These are phyloP conservation scores for Pythium vanterpoolii DNA, from an alignment of 352 stramenopile species.

Conservation along the genomic window DNA sequence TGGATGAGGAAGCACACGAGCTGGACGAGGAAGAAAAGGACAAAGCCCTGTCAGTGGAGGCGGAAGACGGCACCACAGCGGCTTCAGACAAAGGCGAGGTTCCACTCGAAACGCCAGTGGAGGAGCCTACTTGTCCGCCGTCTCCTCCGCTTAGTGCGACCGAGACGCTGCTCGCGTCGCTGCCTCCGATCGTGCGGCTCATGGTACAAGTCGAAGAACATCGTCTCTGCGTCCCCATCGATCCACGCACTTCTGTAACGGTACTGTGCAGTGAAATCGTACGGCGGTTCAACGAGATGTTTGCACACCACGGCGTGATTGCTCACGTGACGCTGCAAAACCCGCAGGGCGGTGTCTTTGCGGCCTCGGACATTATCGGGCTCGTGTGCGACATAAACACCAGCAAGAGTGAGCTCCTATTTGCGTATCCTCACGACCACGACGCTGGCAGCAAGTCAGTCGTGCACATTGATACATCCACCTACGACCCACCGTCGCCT, in stretches of 20 bases:
- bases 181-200: slow-evolving; percentile 45
- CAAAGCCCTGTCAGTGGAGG: background rate
- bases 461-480: slow-evolving; percentile 14
- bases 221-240: slow-evolving; percentile 54
- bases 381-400: slow-evolving; percentile 26
- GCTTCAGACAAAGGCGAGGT: background rate
- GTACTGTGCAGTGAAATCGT: slow-evolving; percentile 53
- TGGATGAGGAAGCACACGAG: background rate
- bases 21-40: background rate
- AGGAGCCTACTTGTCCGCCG: background rate
- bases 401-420: slow-evolving; percentile 26
- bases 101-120: background rate
- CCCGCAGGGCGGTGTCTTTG: slow-evolving; percentile 49
- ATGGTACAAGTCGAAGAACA: slow-evolving; percentile 53
- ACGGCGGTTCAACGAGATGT: slow-evolving; percentile 60
- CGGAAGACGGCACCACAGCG: background rate
- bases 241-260: slow-evolving; percentile 39
- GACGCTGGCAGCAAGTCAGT: slow-evolving; percentile 23
- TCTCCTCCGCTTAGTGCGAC: background rate
- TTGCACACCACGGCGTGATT: slow-evolving; percentile 29
- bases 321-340: slow-evolving; percentile 50
- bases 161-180: slow-evolving; percentile 20
- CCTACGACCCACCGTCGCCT: background rate
- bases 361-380: slow-evolving; percentile 39
- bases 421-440: slow-evolving; percentile 18